Percentiles rank a stretch among this genome's conserved stretches.
phyloP scores from a whole-genome alignment of 2,329 filamentous ascomycete genomes.

The Paecilomyces fulvus region DNA sequence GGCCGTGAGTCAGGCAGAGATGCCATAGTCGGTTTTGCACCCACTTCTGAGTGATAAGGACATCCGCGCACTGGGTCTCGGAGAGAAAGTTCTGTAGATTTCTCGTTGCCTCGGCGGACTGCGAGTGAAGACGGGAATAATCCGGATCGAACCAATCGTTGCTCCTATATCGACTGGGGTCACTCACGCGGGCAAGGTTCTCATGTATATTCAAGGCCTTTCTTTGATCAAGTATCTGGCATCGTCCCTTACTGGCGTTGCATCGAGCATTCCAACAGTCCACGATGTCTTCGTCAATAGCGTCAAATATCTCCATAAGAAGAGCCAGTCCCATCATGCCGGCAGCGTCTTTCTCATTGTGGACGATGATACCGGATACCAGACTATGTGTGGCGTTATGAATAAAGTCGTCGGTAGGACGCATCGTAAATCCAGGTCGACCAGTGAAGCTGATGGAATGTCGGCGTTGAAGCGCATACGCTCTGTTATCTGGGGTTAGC shows the following conservation, averaged over 20 bases:
- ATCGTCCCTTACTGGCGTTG: slow-evolving; percentile 54
- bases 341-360: slow-evolving; percentile 35
- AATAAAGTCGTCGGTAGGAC: slow-evolving; percentile 33
- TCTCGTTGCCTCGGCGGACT: slow-evolving; percentile 7
- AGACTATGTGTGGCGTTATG: slow-evolving; percentile 26
- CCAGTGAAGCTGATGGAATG: slow-evolving; percentile 36
- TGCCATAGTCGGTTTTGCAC: slow-evolving; percentile 36
- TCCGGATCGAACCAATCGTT: slow-evolving; percentile 31
- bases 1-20: slow-evolving; percentile 32
- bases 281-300: slow-evolving; percentile 36
- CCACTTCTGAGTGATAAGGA: slow-evolving; percentile 37
- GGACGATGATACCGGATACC: slow-evolving; percentile 33
- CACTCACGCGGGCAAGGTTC: slow-evolving; percentile 23
- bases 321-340: slow-evolving; percentile 36
- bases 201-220: slow-evolving; percentile 39
- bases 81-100: slow-evolving; percentile 13
- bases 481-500: slow-evolving; percentile 14
- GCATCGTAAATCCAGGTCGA: slow-evolving; percentile 30
- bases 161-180: slow-evolving; percentile 26
- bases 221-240: slow-evolving; percentile 59
- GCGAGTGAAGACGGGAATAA: slow-evolving; percentile 14
- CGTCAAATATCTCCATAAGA: slow-evolving; percentile 38
- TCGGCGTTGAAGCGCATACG: slow-evolving; percentile 35
- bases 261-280: slow-evolving; percentile 41
- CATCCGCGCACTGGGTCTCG: slow-evolving; percentile 36